phyloP scores from a whole-genome alignment of 306 rosid species.

The Cyamopsis tetragonoloba region DNA sequence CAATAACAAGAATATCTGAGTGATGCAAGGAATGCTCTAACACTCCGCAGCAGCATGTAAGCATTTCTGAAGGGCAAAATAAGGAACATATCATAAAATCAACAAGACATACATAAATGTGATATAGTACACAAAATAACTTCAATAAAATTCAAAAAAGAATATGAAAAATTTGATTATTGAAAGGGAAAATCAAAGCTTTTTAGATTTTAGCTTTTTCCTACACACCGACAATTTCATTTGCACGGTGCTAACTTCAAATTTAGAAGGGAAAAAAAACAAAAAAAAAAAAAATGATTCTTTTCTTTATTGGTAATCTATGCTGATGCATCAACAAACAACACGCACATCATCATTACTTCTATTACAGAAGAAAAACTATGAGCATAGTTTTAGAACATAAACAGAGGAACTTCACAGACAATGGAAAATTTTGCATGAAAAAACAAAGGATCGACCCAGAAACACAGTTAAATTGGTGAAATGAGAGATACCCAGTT shows the following conservation, averaged over 20 bases:
- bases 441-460: conserved; percentile 17
- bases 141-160: neutral
- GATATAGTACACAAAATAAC: conserved; percentile 1
- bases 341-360: conserved; percentile 17
- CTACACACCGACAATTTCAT: conserved; percentile 34
- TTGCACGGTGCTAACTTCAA: conserved; percentile 19
- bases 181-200: neutral
- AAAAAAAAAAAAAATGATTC: neutral
- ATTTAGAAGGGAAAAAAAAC: neutral
- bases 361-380: neutral
- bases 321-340: conserved; percentile 29
- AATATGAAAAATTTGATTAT: conserved; percentile 10
- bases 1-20: neutral
- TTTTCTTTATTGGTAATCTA: conserved; percentile 29
- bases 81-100: conserved; percentile 6
- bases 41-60: conserved; percentile 13
- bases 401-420: too few relatives aligned
- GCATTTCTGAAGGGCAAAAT: conserved; percentile 3
- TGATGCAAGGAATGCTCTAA: conserved; percentile 22
- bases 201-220: neutral
- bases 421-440: conserved; percentile 17
- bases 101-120: neutral
- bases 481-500: conserved; percentile 28
- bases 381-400: neutral
- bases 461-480: neutral